Evolutionary conservation across 1,139 yeast genomes (phyloP), one percentile per base, ranked within the genome.

Genomic region (Casaregolazyma lundiana): DNA sequence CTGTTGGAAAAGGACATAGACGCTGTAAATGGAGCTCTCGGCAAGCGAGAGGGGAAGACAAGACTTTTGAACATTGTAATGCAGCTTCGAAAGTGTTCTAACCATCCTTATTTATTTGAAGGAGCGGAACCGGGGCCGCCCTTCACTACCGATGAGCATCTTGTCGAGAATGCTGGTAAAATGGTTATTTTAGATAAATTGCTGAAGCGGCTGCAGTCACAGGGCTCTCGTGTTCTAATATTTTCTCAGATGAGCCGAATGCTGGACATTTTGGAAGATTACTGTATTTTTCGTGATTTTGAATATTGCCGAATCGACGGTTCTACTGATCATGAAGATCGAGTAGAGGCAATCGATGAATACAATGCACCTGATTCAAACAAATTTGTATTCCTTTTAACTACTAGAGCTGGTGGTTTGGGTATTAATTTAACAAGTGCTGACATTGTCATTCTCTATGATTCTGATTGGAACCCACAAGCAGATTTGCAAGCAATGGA

Each of bases 81-180:
- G 98, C 98, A 92, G 66, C 72, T 92, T 53, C 76, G 97, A 59
- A 92, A 92, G 65, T 92, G 97, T 64, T 92, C 97, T 66, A 92
- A 92, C 63, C 98, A 92, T 66, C 98, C 98, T 0, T 92, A 92
- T 64, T 70, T 92, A 46, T 92, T 92, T 61, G 97, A 92, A 64
- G 97, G 98, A 32, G 98, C 98, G 1, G 98, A 92, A 64, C 97
- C 97, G 0, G 97, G 98, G 6, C 98, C 98, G 1, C 98, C 98
- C 0, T 92, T 75, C 63, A 92, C 97, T 2, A 92, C 96, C 1
- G 98, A 90, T 65, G 97, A 90, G 63, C 97, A 92, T 68, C 74
- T 92, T 55, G 84, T 92, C 6, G 84, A 64, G 67, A 92, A 92
- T 62, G 77, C 96, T 6, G 97, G 96, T 30, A 92, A 92, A 64